Conservation (phyloP, 352 stramenopile genomes). For the Pythium diclinum region DNA sequence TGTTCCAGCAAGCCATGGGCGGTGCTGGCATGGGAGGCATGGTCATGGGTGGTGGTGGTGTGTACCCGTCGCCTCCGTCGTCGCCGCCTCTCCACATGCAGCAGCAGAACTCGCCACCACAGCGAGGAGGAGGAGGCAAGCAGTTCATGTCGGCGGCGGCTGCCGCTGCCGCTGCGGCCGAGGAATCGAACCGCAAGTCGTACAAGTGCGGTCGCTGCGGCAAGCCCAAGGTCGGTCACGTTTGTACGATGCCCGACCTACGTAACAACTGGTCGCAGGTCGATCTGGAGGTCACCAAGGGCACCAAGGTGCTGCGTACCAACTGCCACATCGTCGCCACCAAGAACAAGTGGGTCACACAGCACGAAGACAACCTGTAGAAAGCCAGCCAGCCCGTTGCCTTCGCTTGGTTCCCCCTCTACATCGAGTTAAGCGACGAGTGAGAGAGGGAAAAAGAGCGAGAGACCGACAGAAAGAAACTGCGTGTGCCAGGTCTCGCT, state of each 20-base stretch:
- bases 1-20: constrained; percentile 24
- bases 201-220: constrained; percentile 88
- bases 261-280: constrained; percentile 85
- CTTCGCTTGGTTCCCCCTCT: background rate
- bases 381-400: background rate
- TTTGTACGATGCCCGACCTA: constrained; percentile 83
- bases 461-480: background rate
- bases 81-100: constrained; percentile 26
- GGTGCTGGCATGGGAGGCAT: background rate
- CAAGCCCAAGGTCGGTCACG: constrained; percentile 82
- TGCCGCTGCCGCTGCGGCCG: constrained; percentile 11
- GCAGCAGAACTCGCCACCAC: constrained; percentile 28
- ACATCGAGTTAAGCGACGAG: too few species aligned
- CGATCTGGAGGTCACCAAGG: constrained; percentile 74
- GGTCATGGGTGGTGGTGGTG: background rate
- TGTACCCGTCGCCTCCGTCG: constrained; percentile 19
- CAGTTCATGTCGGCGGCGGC: constrained; percentile 29
- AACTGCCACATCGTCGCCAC: constrained; percentile 74
- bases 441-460: background rate
- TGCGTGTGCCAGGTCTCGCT: background rate
- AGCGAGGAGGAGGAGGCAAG: constrained; percentile 12
- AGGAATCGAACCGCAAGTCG: constrained; percentile 61
- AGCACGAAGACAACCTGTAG: constrained; percentile 60
- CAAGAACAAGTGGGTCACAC: constrained; percentile 59
- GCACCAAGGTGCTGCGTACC: constrained; percentile 63